phyloP scores from a whole-genome alignment of 2,329 filamentous ascomycete genomes.

The Aspergillus transmontanensis region DNA sequence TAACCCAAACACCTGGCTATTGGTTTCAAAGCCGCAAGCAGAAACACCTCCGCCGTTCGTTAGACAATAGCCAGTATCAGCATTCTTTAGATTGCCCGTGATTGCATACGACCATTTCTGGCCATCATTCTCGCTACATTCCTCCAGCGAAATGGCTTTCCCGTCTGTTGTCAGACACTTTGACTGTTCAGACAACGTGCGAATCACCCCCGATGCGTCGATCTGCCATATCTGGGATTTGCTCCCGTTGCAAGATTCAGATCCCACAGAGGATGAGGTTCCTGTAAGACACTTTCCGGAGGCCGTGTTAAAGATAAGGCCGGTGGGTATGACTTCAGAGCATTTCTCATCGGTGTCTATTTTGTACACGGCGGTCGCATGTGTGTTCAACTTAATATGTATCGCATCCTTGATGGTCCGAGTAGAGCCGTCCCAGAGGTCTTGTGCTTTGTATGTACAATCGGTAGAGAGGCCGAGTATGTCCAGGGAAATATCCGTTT shows the following conservation, averaged over 20 bases:
- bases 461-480: slow-evolving; percentile 39
- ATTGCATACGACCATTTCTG: slow-evolving; percentile 50
- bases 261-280: slow-evolving; percentile 30
- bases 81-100: slow-evolving; percentile 48
- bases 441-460: slow-evolving; percentile 38
- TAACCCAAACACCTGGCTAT: slow-evolving; percentile 52
- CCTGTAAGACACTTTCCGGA: slow-evolving; percentile 49
- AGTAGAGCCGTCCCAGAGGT: slow-evolving; percentile 48
- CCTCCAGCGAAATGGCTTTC: slow-evolving; percentile 17
- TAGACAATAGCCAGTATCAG: slow-evolving; percentile 38
- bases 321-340: slow-evolving; percentile 44
- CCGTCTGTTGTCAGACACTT: slow-evolving; percentile 35
- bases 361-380: slow-evolving; percentile 49
- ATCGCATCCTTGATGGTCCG: slow-evolving; percentile 26
- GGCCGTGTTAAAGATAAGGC: slow-evolving; percentile 54
- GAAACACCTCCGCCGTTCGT: slow-evolving; percentile 37
- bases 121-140: slow-evolving; percentile 21
- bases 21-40: slow-evolving; percentile 41
- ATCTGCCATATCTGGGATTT: slow-evolving; percentile 50
- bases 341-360: slow-evolving; percentile 37
- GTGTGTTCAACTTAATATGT: slow-evolving; percentile 35
- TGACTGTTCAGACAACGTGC: slow-evolving; percentile 38
- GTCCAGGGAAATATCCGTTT: slow-evolving; percentile 36
- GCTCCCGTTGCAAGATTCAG: slow-evolving; percentile 40
- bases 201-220: slow-evolving; percentile 36